Evolutionary conservation across 345 rosid genomes (phyloP).

Genomic region (Lepidium sativum): DNA sequence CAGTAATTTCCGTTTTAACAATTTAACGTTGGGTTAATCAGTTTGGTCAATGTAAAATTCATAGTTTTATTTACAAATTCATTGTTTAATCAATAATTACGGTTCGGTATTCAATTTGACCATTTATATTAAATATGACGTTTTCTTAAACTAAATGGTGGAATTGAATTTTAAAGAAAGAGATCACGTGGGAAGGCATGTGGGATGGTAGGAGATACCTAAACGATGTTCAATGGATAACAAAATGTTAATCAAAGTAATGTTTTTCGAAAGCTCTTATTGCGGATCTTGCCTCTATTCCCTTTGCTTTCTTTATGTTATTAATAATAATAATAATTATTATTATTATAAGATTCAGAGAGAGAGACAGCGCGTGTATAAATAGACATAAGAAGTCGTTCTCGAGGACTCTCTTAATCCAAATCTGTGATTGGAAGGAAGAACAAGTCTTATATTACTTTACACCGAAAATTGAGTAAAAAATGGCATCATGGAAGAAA

Average conservation of each 20-base stretch:
- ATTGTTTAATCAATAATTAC: too few relatives aligned
- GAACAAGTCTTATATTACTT: too few relatives aligned
- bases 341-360: not conserved
- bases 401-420: constrained; percentile 22
- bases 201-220: constrained; percentile 29
- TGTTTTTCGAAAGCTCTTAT: too few relatives aligned
- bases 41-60: too few relatives aligned
- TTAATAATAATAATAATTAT: too few relatives aligned
- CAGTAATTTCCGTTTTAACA: too few relatives aligned
- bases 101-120: too few relatives aligned
- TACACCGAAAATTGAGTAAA: too few relatives aligned
- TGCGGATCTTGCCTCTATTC: constrained; percentile 63
- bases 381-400: constrained; percentile 23
- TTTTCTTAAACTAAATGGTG: constrained; percentile 17
- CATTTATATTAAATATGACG: too few relatives aligned
- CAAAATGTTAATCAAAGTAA: constrained; percentile 10
- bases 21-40: too few relatives aligned
- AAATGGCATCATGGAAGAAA: constrained; percentile 79
- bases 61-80: too few relatives aligned
- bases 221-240: constrained; percentile 25
- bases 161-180: constrained; percentile 2
- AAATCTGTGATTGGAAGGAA: constrained; percentile 12
- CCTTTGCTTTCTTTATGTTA: constrained; percentile 11
- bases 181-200: constrained; percentile 30
- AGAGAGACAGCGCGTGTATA: not conserved